Evolutionary conservation across 768 basidiomycete species (phyloP).

Genomic region (Daedaleopsis sinensis): DNA sequence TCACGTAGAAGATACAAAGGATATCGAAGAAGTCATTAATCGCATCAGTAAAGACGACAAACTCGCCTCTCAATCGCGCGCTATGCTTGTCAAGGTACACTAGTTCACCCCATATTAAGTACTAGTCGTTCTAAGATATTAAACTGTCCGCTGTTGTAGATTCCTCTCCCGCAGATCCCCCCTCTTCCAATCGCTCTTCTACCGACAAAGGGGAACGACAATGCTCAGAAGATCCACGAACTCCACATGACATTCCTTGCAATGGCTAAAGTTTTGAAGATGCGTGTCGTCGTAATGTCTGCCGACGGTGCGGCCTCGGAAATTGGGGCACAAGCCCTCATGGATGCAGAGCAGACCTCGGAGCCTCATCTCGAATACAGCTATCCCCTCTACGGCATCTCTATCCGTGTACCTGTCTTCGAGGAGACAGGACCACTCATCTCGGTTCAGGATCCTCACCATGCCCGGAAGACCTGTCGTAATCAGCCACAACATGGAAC

Average conservation of each 20-base stretch:
- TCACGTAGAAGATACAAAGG: conserved; percentile 25
- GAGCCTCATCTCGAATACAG: conserved; percentile 24
- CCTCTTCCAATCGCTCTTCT: too few species aligned
- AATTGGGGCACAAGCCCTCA: conserved; percentile 24
- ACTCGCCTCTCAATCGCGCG: too few species aligned
- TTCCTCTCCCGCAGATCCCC: too few species aligned
- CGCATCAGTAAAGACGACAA: too few species aligned
- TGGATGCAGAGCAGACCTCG: conserved; percentile 20
- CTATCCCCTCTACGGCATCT: conserved; percentile 26
- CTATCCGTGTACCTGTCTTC: conserved; percentile 25
- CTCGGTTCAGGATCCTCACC: conserved; percentile 20
- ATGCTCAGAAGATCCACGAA: too few species aligned
- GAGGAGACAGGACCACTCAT: conserved; percentile 20
- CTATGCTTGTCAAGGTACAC: too few species aligned
- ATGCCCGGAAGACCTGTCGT: conserved; percentile 28
- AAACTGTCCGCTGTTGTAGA: too few species aligned
- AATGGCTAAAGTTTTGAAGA: too few species aligned
- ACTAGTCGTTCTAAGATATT: too few species aligned
- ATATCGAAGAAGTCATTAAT: conserved; percentile 31
- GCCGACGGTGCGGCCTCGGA: conserved; percentile 33
- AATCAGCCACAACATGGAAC: conserved; percentile 32
- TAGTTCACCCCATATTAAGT: too few species aligned
- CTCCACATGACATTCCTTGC: too few species aligned
- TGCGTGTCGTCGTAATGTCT: conserved; percentile 19
- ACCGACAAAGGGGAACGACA: too few species aligned